Conservation (phyloP, 768 basidiomycete species). For the Crucibulum laeve region DNA sequence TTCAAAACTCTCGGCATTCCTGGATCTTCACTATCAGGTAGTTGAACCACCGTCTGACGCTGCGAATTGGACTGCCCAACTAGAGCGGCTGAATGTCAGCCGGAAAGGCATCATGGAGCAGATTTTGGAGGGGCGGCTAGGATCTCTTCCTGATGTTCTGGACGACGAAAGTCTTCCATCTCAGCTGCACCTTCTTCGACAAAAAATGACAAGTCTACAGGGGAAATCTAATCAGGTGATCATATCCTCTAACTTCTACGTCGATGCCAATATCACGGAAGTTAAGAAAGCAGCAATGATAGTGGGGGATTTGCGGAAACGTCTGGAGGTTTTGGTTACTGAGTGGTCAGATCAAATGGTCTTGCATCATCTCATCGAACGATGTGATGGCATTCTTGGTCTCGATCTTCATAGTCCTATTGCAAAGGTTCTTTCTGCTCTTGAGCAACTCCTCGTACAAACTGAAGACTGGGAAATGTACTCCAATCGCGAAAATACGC, state of each 20-base stretch:
- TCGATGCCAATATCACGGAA: constrained; percentile 71
- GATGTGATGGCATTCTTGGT: constrained; percentile 61
- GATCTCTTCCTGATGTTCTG: constrained; percentile 33
- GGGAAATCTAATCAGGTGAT: constrained; percentile 6
- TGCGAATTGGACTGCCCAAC: neutral
- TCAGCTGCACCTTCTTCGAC: constrained; percentile 47
- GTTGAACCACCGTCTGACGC: constrained; percentile 16
- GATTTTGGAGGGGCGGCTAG: constrained; percentile 23
- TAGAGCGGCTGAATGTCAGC: constrained; percentile 23
- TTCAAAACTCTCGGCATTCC: constrained; percentile 22
- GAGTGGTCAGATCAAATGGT: constrained; percentile 99
- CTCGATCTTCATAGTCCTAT: constrained; percentile 67
- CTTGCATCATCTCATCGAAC: constrained; percentile 73
- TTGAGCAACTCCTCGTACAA: constrained; percentile 83
- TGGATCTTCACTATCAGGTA: constrained; percentile 44
- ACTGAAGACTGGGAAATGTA: constrained; percentile 97
- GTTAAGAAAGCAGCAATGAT: constrained; percentile 54
- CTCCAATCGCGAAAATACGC: constrained; percentile 85
- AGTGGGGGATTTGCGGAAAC: constrained; percentile 43
- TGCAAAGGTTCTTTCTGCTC: constrained; percentile 73
- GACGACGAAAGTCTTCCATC: constrained; percentile 49
- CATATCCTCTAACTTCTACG: constrained; percentile 69
- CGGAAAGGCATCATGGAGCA: constrained; percentile 27
- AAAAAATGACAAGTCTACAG: constrained; percentile 17
- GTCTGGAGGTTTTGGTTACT: constrained; percentile 52